These are phyloP conservation scores for Alnus rubra DNA, from an alignment of 306 rosid genomes.

Conservation along the genomic window DNA sequence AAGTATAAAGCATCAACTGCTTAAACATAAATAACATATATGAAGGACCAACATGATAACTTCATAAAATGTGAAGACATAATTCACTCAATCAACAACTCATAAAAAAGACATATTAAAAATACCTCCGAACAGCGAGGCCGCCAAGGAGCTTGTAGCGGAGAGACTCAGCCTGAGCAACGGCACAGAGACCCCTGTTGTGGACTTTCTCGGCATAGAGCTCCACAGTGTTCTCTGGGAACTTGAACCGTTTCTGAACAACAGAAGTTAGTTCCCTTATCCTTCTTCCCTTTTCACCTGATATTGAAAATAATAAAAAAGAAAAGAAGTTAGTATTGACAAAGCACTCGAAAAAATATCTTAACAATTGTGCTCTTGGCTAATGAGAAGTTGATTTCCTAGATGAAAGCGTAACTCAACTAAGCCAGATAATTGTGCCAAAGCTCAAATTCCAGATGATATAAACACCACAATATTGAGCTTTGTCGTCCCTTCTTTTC, in stretches of 20 bases:
- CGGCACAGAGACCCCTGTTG: conserved; percentile 68
- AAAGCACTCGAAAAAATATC: neutral
- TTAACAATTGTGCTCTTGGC: neutral
- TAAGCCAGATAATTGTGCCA: neutral
- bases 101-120: neutral
- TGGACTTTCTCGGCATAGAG: conserved; percentile 83
- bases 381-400: neutral
- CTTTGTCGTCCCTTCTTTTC: neutral
- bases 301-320: neutral
- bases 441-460: neutral
- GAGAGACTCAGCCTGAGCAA: conserved; percentile 72
- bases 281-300: conserved; percentile 74
- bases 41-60: neutral
- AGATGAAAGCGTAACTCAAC: neutral
- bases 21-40: neutral
- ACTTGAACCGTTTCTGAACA: conserved; percentile 74
- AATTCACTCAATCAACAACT: neutral
- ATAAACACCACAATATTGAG: too few species aligned
- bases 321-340: neutral
- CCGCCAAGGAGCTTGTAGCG: conserved; percentile 83
- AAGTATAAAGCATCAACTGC: neutral
- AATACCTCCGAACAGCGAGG: conserved; percentile 66
- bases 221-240: conserved; percentile 72
- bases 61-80: neutral
- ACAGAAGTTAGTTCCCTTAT: conserved; percentile 72